Evolutionary conservation across 176 grass and related monocot genomes (phyloP).

Genomic region (Cenchrus americanus): DNA sequence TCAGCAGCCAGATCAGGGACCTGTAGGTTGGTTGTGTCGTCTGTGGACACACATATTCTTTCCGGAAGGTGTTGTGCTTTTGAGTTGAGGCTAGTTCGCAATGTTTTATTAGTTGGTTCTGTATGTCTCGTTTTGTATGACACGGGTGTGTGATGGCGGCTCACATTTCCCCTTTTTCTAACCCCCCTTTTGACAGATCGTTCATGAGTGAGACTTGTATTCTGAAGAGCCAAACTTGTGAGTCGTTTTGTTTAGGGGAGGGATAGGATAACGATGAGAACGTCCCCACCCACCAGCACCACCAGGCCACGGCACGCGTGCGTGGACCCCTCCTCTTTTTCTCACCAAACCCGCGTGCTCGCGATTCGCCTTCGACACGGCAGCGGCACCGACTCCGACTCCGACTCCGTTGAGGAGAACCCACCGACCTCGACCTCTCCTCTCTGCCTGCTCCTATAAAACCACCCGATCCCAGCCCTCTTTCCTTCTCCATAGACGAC

Average conservation of each 20-base stretch:
- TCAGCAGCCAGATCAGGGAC: background rate
- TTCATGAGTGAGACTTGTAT: too few species aligned
- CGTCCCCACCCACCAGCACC: background rate
- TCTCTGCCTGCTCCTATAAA: background rate
- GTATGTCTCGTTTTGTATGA: background rate
- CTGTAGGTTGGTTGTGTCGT: background rate
- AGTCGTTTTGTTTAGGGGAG: too few species aligned
- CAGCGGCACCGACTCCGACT: background rate
- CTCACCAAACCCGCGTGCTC: background rate
- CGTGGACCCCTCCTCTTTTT: background rate
- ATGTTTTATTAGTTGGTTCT: background rate
- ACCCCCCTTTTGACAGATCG: background rate
- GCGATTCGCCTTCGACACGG: background rate
- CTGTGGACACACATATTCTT: background rate
- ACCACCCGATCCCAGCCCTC: background rate
- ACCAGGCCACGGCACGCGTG: background rate
- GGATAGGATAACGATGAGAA: background rate
- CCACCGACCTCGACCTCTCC: background rate
- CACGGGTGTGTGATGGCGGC: background rate
- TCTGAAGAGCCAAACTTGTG: too few species aligned
- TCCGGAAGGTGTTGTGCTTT: background rate
- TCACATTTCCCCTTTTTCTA: background rate
- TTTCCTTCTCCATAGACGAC: too few species aligned
- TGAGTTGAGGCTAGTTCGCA: background rate
- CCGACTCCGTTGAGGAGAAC: background rate